Conservation (phyloP, 768 basidiomycete genomes). For the Lactarius tabidus region DNA sequence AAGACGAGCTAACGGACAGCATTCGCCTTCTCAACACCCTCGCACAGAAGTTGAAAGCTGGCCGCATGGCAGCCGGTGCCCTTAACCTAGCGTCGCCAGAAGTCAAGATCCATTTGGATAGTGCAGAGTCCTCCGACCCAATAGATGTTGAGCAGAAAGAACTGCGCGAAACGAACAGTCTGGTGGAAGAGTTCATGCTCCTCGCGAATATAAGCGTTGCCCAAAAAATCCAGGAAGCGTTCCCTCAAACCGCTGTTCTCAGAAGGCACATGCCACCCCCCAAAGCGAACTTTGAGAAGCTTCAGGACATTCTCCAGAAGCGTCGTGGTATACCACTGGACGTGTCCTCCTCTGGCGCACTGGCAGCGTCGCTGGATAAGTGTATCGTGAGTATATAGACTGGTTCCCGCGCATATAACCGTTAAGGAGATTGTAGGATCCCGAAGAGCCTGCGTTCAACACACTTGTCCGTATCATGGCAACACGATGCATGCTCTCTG, state of each 20-base stretch:
- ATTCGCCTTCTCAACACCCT: slow-evolving; percentile 87
- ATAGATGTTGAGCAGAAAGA: slow-evolving; percentile 98
- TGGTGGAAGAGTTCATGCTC: slow-evolving; percentile 99
- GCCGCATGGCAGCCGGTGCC: slow-evolving; percentile 93
- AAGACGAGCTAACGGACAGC: slow-evolving; percentile 78
- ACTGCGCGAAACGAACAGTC: slow-evolving; percentile 85
- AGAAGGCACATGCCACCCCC: slow-evolving; percentile 92
- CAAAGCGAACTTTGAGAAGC: slow-evolving; percentile 87
- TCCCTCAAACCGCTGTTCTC: slow-evolving; percentile 93
- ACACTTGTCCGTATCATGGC: slow-evolving; percentile 99
- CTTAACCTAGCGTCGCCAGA: slow-evolving; percentile 97
- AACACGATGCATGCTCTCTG: slow-evolving; percentile 95
- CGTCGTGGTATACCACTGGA: slow-evolving; percentile 79
- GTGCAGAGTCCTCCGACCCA: slow-evolving; percentile 89
- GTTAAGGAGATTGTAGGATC: slow-evolving; percentile 50
- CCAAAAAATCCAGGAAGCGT: slow-evolving; percentile 84
- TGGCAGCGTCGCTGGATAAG: slow-evolving; percentile 82
- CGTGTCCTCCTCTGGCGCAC: slow-evolving; percentile 84
- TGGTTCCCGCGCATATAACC: slow-evolving; percentile 10
- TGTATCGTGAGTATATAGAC: slow-evolving; percentile 60
- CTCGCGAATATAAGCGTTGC: slow-evolving; percentile 96
- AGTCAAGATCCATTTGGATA: slow-evolving; percentile 94
- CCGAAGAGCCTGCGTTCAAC: slow-evolving; percentile 85
- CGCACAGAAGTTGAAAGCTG: slow-evolving; percentile 78
- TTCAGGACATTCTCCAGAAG: slow-evolving; percentile 88